These are phyloP conservation scores for Croton setiger DNA, from an alignment of 441 rosid species.

Conservation along the genomic window DNA sequence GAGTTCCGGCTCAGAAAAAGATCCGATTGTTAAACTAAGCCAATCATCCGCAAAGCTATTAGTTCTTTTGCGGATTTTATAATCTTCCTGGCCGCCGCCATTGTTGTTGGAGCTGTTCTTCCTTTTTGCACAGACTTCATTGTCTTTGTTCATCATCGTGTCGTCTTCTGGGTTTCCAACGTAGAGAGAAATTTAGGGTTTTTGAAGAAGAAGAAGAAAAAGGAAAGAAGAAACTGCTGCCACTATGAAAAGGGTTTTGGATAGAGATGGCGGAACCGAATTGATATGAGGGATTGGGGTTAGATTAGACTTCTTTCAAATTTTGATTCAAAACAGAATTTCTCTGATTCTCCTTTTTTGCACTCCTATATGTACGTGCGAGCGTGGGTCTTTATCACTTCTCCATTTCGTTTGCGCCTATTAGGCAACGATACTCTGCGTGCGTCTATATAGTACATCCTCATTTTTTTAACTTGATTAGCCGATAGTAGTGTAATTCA, in stretches of 20 bases:
- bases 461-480: background rate
- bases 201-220: background rate
- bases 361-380: too few relatives aligned
- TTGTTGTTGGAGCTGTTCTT: background rate
- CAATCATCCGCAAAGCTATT: background rate
- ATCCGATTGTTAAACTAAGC: slow-evolving; percentile 16
- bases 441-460: background rate
- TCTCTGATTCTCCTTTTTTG: background rate
- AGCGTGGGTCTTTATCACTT: background rate
- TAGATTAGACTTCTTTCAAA: slow-evolving; percentile 12
- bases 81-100: background rate
- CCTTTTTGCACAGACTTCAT: slow-evolving; percentile 7
- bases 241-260: background rate
- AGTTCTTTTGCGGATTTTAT: background rate
- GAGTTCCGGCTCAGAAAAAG: background rate
- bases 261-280: background rate
- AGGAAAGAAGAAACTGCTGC: background rate
- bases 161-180: slow-evolving; percentile 10
- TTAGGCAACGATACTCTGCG: background rate
- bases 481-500: too few relatives aligned
- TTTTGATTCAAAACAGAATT: slow-evolving; percentile 15
- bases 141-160: background rate
- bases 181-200: background rate
- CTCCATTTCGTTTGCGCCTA: too few relatives aligned
- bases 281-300: background rate